A percentile compares a stretch with the other conserved stretches of the same genome.
Conservation (phyloP, 164 flowering plant species). For the Taxillus chinensis region DNA sequence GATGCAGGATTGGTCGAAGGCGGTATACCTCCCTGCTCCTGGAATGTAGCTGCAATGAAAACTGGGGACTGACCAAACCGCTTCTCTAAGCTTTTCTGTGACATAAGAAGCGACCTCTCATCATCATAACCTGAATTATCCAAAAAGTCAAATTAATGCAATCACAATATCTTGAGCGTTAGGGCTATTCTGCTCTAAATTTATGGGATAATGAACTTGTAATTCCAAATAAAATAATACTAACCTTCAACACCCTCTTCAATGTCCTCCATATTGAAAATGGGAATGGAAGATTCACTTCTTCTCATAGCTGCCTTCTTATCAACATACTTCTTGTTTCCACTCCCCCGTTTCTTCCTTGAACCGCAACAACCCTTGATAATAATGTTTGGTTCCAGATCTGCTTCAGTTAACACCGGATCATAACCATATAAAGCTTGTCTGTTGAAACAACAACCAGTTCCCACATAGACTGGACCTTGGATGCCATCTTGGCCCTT, state of each 20-base stretch:
- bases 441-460: constrained; percentile 96
- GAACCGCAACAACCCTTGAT: constrained; percentile 87
- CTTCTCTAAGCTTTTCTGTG: constrained; percentile 93
- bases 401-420: constrained; percentile 85
- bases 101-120: constrained; percentile 89
- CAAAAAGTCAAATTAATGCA: not conserved
- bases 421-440: constrained; percentile 97
- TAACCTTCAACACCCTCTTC: constrained; percentile 95
- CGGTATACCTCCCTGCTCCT: constrained; percentile 96
- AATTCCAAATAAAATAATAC: not conserved
- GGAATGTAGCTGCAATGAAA: constrained; percentile 90
- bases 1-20: constrained; percentile 88
- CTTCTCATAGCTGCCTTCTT: constrained; percentile 61
- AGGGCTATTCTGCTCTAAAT: no score
- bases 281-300: constrained; percentile 79
- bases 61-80: constrained; percentile 95
- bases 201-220: not conserved
- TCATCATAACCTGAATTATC: constrained; percentile 74
- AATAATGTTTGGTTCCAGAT: constrained; percentile 86
- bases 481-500: constrained; percentile 96
- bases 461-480: constrained; percentile 98
- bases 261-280: constrained; percentile 88
- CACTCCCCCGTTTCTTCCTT: constrained; percentile 67
- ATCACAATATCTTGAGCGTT: no score
- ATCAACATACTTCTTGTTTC: constrained; percentile 62